Evolutionary conservation across 106 monocot species (phyloP).

Genomic region (Acanthochlamys bracteata): DNA sequence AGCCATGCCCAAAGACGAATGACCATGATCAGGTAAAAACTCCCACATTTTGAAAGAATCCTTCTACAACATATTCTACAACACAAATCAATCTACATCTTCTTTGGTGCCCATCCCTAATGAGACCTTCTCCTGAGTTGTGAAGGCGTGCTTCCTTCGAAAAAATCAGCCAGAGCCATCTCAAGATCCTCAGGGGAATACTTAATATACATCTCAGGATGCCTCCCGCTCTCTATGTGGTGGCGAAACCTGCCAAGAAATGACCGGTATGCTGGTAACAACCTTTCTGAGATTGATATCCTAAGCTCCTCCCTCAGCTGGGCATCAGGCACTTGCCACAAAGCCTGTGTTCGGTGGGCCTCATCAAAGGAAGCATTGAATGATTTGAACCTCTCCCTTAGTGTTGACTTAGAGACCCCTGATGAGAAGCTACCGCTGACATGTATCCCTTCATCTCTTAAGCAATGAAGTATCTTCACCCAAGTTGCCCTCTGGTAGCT

Average conservation of each 20-base stretch:
- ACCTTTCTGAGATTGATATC: slow-evolving; percentile 67
- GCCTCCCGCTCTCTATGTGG: slow-evolving; percentile 74
- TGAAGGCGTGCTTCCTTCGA: slow-evolving; percentile 55
- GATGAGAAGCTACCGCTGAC: slow-evolving; percentile 77
- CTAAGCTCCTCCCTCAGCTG: slow-evolving; percentile 89
- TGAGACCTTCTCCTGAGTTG: slow-evolving; percentile 48
- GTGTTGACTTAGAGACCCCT: slow-evolving; percentile 36
- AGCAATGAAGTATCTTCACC: slow-evolving; percentile 56
- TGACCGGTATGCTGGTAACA: slow-evolving; percentile 82
- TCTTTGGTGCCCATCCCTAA: slow-evolving; percentile 11
- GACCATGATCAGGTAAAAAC: neutral
- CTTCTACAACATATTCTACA: slow-evolving; percentile 4
- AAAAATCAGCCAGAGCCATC: slow-evolving; percentile 61
- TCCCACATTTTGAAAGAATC: slow-evolving; percentile 46
- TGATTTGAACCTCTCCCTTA: slow-evolving; percentile 84
- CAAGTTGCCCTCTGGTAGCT: slow-evolving; percentile 77
- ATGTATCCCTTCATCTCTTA: slow-evolving; percentile 86
- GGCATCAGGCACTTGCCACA: slow-evolving; percentile 68
- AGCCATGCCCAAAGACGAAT: neutral
- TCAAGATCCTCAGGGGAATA: slow-evolving; percentile 94
- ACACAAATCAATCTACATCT: slow-evolving; percentile 4
- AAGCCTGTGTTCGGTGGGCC: slow-evolving; percentile 53
- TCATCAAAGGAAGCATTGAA: slow-evolving; percentile 94
- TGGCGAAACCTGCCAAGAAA: slow-evolving; percentile 82
- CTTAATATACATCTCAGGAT: slow-evolving; percentile 86